Conservation (phyloP, 73 alveolate species). For the Paramecium sonneborni region DNA sequence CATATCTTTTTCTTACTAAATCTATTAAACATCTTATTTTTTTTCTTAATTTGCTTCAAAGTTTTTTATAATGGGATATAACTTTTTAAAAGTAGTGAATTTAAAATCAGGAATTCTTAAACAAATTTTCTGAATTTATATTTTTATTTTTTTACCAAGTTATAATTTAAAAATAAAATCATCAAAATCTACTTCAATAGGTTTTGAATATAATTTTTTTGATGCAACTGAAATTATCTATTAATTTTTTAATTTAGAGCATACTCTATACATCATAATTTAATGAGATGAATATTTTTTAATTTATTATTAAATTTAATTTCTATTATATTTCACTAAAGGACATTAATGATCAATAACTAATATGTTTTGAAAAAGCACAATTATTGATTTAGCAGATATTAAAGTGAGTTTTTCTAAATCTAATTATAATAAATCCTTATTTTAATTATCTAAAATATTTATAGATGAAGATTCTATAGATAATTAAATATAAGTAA, state of each 20-base stretch:
- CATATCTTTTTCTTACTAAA: background rate
- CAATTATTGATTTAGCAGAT: background rate
- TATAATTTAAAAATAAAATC: background rate
- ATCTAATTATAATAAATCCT: background rate
- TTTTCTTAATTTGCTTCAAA: background rate
- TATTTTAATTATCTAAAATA: background rate
- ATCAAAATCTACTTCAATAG: background rate
- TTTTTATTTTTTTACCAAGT: background rate
- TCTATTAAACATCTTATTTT: background rate
- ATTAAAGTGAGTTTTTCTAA: background rate
- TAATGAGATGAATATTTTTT: background rate
- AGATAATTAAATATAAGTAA: background rate
- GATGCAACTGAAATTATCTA: background rate
- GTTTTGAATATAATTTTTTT: background rate
- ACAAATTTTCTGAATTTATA: background rate
- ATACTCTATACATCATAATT: background rate
- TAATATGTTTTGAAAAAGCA: background rate
- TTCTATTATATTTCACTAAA: background rate
- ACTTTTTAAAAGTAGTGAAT: background rate
- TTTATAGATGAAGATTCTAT: background rate
- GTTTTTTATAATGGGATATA: background rate
- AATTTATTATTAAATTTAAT: background rate
- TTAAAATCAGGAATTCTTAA: background rate
- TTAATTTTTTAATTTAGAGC: background rate
- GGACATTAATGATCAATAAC: background rate